Evolutionary conservation across 768 basidiomycete genomes (phyloP).

Genomic region (Termitomyces sp.): DNA sequence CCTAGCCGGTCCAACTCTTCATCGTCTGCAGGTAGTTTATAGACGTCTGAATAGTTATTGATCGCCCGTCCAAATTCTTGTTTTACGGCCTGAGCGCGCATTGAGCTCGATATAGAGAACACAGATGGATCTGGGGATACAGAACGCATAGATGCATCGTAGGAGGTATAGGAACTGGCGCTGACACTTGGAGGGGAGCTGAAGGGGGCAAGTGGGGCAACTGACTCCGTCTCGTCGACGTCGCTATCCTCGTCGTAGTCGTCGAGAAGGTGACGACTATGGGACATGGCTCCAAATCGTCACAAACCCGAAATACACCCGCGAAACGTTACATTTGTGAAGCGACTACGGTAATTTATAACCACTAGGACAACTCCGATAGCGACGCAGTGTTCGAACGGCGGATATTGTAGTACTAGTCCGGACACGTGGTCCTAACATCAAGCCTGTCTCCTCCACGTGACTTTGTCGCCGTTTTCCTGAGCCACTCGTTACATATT

Average conservation of each 20-base stretch:
- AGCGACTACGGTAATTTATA: constrained; percentile 9
- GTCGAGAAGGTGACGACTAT: constrained; percentile 12
- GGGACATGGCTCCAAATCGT: constrained; percentile 3
- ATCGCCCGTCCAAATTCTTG: constrained; percentile 68
- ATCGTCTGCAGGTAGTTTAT: constrained; percentile 75
- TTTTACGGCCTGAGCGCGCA: constrained; percentile 56
- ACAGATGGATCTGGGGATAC: constrained; percentile 68
- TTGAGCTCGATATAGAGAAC: constrained; percentile 63
- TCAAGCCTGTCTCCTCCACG: constrained; percentile 1
- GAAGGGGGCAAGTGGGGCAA: constrained; percentile 39
- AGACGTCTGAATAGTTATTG: constrained; percentile 80
- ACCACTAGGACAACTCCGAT: background rate
- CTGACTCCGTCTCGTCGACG: constrained; percentile 42
- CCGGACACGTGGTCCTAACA: constrained; percentile 12
- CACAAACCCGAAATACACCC: background rate
- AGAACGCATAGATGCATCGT: constrained; percentile 60
- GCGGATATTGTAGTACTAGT: too few species aligned
- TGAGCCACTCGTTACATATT: background rate
- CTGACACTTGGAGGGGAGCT: constrained; percentile 35
- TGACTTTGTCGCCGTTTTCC: background rate
- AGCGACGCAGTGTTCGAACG: background rate
- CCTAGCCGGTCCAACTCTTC: constrained; percentile 72
- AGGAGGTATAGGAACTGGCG: constrained; percentile 54
- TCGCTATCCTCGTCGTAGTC: constrained; percentile 34
- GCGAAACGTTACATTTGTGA: constrained; percentile 6